A percentile compares a stretch with the other conserved stretches of the same genome.
Evolutionary conservation across 2,329 filamentous ascomycete species (phyloP).

Genomic region (Delphinella strobiligena): DNA sequence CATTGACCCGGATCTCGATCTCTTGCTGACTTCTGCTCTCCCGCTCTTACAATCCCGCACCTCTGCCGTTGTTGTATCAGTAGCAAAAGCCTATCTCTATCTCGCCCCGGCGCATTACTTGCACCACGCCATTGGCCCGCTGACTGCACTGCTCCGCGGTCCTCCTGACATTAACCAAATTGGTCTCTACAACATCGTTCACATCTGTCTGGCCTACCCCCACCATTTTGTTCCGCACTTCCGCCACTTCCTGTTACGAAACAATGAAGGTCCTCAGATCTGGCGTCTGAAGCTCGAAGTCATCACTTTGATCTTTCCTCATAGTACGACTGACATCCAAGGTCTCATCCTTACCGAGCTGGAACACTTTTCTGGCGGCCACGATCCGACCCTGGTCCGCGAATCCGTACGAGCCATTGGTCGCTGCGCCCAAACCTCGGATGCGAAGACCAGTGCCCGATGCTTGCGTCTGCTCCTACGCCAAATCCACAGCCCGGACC

Average conservation of each 20-base stretch:
- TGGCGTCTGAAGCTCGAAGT: conserved; percentile 90
- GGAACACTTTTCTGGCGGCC: conserved; percentile 74
- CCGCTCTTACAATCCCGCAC: conserved; percentile 88
- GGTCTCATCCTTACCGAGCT: conserved; percentile 83
- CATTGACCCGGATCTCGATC: conserved; percentile 68
- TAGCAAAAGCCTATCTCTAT: conserved; percentile 73
- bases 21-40: conserved; percentile 67
- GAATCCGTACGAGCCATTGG: conserved; percentile 90
- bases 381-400: conserved; percentile 65
- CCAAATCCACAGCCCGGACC: conserved; percentile 80
- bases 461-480: conserved; percentile 74
- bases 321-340: conserved; percentile 63
- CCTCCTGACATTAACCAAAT: conserved; percentile 81
- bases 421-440: conserved; percentile 68
- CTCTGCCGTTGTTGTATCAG: conserved; percentile 79
- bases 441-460: conserved; percentile 56
- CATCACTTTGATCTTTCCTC: conserved; percentile 79
- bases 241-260: conserved; percentile 77
- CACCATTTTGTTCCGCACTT: conserved; percentile 76
- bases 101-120: conserved; percentile 71
- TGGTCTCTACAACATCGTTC: conserved; percentile 86
- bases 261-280: conserved; percentile 65
- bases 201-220: conserved; percentile 69
- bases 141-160: conserved; percentile 74
- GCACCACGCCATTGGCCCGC: conserved; percentile 62